These are phyloP conservation scores for Hirschfeldia incana DNA, from an alignment of 345 rosid genomes.

Conservation along the genomic window DNA sequence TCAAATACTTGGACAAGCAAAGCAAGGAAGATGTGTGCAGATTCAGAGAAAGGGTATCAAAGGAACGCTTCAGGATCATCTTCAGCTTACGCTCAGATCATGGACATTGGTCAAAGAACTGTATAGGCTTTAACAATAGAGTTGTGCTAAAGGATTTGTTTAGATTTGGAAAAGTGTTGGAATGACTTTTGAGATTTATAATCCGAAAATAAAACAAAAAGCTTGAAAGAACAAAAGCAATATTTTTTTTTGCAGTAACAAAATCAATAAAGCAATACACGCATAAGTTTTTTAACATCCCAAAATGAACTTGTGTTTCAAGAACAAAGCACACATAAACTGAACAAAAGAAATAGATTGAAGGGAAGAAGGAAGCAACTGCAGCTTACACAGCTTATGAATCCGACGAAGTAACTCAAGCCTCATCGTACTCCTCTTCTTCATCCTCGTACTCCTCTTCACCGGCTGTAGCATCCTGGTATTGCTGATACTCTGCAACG, in stretches of 20 bases:
- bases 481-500: constrained; percentile 48
- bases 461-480: constrained; percentile 47
- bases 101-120: not conserved
- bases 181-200: not conserved
- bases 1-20: not conserved
- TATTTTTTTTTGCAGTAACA: constrained; percentile 29
- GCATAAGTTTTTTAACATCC: constrained; percentile 26
- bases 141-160: not conserved
- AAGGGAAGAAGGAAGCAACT: constrained; percentile 21
- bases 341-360: not conserved
- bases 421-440: constrained; percentile 38
- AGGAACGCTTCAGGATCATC: constrained; percentile 19
- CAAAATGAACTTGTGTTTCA: constrained; percentile 28
- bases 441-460: constrained; percentile 44
- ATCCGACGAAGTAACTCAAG: constrained; percentile 15
- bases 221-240: constrained; percentile 26
- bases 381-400: constrained; percentile 35
- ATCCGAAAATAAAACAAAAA: not conserved
- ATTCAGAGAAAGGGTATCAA: constrained; percentile 29
- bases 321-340: constrained; percentile 33
- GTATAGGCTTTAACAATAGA: not conserved
- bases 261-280: constrained; percentile 39
- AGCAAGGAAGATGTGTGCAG: constrained; percentile 55
- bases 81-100: constrained; percentile 19
- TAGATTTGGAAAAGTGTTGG: not conserved